These are phyloP conservation scores for Chrysanthemum makinoi DNA, from an alignment of 129 eudicot species.

Conservation along the genomic window DNA sequence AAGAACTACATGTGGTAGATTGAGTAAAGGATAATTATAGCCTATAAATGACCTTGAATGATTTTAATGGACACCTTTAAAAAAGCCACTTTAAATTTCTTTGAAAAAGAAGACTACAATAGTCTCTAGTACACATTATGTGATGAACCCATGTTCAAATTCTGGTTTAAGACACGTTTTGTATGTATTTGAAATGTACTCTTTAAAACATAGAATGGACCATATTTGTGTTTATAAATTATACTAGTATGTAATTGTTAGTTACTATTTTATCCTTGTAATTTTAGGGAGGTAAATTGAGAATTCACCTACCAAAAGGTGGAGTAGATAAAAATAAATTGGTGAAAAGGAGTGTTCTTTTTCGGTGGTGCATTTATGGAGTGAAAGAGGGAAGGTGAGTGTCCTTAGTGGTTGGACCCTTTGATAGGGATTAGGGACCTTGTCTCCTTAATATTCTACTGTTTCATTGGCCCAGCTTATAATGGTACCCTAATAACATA, in stretches of 20 bases:
- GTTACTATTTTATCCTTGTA: background rate
- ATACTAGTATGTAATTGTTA: background rate
- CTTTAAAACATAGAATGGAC: no score
- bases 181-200: no score
- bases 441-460: background rate
- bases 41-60: background rate
- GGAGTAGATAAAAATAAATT: conserved; percentile 27
- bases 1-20: conserved; percentile 8
- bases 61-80: conserved; percentile 5
- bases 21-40: background rate
- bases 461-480: background rate
- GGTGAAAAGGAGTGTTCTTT: conserved; percentile 8
- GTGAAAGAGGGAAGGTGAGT: conserved; percentile 14
- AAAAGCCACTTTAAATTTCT: background rate
- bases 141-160: background rate
- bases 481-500: no score
- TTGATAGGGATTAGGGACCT: conserved; percentile 22
- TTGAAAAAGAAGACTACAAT: conserved; percentile 10
- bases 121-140: background rate
- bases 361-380: conserved; percentile 35
- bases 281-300: background rate
- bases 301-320: conserved; percentile 26
- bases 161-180: background rate
- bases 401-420: conserved; percentile 32
- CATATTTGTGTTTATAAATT: background rate